phyloP scores from a whole-genome alignment of 129 eudicot species.

The Scalesia atractyloides region DNA sequence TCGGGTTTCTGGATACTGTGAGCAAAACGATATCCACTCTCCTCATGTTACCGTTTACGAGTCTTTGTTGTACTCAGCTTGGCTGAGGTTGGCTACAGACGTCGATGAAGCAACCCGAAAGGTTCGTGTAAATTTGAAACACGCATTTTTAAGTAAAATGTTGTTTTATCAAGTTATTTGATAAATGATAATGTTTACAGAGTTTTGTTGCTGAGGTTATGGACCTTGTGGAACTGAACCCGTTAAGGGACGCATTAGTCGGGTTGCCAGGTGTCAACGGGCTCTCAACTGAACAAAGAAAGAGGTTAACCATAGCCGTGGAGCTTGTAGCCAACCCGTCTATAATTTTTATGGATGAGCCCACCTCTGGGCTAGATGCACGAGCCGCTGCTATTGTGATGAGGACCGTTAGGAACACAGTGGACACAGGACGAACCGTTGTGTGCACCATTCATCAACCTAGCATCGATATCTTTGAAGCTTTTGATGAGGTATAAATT shows the following conservation, averaged over 20 bases:
- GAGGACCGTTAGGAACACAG: conserved; percentile 67
- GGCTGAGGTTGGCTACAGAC: conserved; percentile 74
- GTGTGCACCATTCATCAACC: conserved; percentile 77
- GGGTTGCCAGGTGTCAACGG: conserved; percentile 89
- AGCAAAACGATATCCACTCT: conserved; percentile 89
- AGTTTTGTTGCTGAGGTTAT: conserved; percentile 81
- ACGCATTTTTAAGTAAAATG: neutral
- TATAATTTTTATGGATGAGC: conserved; percentile 64
- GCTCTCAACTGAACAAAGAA: conserved; percentile 84
- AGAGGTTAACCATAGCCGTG: conserved; percentile 75
- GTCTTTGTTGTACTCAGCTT: conserved; percentile 82
- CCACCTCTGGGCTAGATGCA: conserved; percentile 65
- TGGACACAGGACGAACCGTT: conserved; percentile 65
- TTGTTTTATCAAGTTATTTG: neutral
- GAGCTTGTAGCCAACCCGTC: conserved; percentile 68
- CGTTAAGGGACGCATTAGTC: conserved; percentile 55
- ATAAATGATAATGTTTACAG: conserved; percentile 36
- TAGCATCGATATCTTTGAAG: conserved; percentile 63
- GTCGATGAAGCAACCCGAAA: conserved; percentile 57
- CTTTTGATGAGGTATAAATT: conserved; percentile 57
- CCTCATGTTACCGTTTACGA: conserved; percentile 88
- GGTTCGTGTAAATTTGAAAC: conserved; percentile 39
- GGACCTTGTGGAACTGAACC: conserved; percentile 71
- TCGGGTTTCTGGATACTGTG: conserved; percentile 85
- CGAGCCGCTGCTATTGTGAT: conserved; percentile 70